These are phyloP conservation scores for Suillus brevipes DNA, from an alignment of 768 basidiomycete species.

Conservation along the genomic window DNA sequence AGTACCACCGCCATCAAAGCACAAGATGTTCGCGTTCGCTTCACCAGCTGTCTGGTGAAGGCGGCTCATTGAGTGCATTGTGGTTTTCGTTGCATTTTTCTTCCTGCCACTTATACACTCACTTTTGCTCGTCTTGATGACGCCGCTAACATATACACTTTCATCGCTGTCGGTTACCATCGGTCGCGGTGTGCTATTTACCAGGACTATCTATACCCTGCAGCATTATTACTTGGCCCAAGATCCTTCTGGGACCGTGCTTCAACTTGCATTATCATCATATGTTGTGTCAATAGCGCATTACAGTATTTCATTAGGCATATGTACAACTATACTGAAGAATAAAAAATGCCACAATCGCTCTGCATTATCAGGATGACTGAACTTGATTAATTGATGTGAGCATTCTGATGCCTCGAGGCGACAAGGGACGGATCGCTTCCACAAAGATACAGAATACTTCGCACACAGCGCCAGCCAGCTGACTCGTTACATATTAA, in stretches of 20 bases:
- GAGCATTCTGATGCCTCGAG: neutral
- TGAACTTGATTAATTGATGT: neutral
- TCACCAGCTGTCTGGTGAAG: slow-evolving; percentile 67
- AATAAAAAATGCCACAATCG: slow-evolving; percentile 29
- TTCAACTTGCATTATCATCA: slow-evolving; percentile 25
- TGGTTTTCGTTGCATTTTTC: slow-evolving; percentile 19
- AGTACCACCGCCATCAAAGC: slow-evolving; percentile 42
- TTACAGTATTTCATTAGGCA: slow-evolving; percentile 33
- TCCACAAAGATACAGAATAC: neutral
- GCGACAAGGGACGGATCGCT: neutral
- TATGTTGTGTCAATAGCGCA: slow-evolving; percentile 40
- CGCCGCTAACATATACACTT: slow-evolving; percentile 27
- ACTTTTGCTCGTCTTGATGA: slow-evolving; percentile 31
- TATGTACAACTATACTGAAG: slow-evolving; percentile 33
- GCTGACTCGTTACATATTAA: neutral
- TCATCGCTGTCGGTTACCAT: slow-evolving; percentile 9
- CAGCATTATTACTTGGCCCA: slow-evolving; percentile 10
- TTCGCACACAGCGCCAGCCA: neutral
- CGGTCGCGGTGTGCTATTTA: slow-evolving; percentile 28
- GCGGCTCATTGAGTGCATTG: slow-evolving; percentile 37
- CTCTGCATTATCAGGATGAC: slow-evolving; percentile 14
- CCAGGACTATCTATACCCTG: slow-evolving; percentile 36
- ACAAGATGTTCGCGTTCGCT: slow-evolving; percentile 66
- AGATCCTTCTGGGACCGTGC: neutral
- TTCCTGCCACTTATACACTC: slow-evolving; percentile 22